These are phyloP conservation scores for Boletus hoseneyae DNA, from an alignment of 1,284 basidiomycete species.

Conservation along the genomic window DNA sequence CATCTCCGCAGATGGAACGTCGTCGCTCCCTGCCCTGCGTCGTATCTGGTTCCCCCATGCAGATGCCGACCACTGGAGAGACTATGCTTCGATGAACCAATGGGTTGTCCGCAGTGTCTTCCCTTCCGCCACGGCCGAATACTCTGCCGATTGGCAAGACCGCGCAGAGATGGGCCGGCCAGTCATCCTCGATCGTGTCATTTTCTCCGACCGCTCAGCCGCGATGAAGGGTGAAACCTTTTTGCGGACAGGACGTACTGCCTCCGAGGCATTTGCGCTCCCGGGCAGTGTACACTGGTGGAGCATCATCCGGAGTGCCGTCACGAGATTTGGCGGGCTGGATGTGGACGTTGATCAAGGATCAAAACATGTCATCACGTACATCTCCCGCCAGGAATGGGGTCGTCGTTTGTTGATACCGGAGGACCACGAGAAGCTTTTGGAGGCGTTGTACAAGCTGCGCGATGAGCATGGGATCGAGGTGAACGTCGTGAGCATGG, in stretches of 20 bases:
- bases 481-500: slow-evolving; percentile 81
- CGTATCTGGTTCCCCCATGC: slow-evolving; percentile 74
- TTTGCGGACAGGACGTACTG: slow-evolving; percentile 67
- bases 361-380: slow-evolving; percentile 71
- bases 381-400: slow-evolving; percentile 84
- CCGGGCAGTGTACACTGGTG: slow-evolving; percentile 80
- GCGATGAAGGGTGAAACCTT: slow-evolving; percentile 72
- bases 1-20: slow-evolving; percentile 62
- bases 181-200: slow-evolving; percentile 78
- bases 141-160: slow-evolving; percentile 77
- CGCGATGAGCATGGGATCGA: slow-evolving; percentile 75
- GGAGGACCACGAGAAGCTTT: slow-evolving; percentile 65
- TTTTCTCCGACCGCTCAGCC: slow-evolving; percentile 80
- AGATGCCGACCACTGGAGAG: slow-evolving; percentile 77
- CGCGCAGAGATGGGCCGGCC: slow-evolving; percentile 64
- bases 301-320: slow-evolving; percentile 69
- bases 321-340: slow-evolving; percentile 67
- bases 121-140: slow-evolving; percentile 73
- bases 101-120: slow-evolving; percentile 74
- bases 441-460: slow-evolving; percentile 59
- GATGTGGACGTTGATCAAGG: slow-evolving; percentile 37
- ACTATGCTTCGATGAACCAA: slow-evolving; percentile 82
- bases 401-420: slow-evolving; percentile 68
- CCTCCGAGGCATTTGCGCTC: slow-evolving; percentile 69
- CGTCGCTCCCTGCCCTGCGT: slow-evolving; percentile 66